Base-by-base conservation (phyloP, 2,329 filamentous ascomycete genomes). In the Aspergillus vadensis region DNA sequence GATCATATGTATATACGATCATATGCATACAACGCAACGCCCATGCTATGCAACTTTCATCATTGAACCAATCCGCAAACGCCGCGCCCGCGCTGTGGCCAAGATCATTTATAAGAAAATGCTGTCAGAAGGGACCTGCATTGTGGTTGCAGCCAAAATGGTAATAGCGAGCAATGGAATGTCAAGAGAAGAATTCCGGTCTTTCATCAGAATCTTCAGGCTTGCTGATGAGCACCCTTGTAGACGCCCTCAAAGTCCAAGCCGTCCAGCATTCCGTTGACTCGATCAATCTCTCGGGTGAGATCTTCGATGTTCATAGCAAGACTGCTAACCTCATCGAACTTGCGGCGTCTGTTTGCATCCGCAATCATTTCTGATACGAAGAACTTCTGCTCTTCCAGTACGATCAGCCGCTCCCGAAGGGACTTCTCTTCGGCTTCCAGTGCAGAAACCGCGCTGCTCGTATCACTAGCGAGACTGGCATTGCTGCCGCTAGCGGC, bases 361-460 rank as follows among this genome's bases (percentile, higher is more conserved):
- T 88, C 86, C 7, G 85, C 86, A 48, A 96, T 86, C 92, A 96
- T 96, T 67, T 91, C 88, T 39, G 88, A 86, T 0, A 97, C 92
- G 77, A 97, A 87, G 76, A 96, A 96, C 65, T 88, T 89, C 74
- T 97, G 93, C 77, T 97, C 93, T 74, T 97, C 92, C 1, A 97
- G 82, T 6, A 97, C 88, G 30, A 95, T 90, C 12, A 97, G 79
- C 4, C 87, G 82, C 70, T 97, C 92, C 15, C 90, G 85, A 1
- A 96, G 79, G 19, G 91, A 86, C 72, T 91, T 94, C 74, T 97
- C 92, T 72, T 97, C 92, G 0, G 85, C 86, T 75, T 96, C 92
- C 4, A 96, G 79, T 2, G 85, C 86, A 0, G 86, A 88, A 14
- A 90, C 79, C 14, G 82, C 81, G 62, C 82, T 85, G 60, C 83